These are phyloP conservation scores for Rhodomyrtus psidioides DNA, from an alignment of 441 rosid species.

Conservation along the genomic window DNA sequence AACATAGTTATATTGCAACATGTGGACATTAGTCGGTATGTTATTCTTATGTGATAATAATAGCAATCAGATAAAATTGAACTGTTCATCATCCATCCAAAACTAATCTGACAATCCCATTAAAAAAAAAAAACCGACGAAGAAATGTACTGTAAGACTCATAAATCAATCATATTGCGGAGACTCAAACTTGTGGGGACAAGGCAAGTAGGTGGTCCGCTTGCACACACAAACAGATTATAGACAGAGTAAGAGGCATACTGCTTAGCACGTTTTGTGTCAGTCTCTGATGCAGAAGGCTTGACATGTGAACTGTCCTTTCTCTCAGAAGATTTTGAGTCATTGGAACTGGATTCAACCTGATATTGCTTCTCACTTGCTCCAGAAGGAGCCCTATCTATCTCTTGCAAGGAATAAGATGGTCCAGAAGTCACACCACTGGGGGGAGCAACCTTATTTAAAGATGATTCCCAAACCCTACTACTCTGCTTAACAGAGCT, in stretches of 20 bases:
- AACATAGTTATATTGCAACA: neutral
- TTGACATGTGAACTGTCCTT: slow-evolving; percentile 47
- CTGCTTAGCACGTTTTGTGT: slow-evolving; percentile 99
- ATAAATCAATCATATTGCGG: neutral
- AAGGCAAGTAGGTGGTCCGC: neutral
- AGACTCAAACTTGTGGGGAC: neutral
- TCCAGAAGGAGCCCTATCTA: slow-evolving; percentile 33
- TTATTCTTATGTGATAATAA: neutral
- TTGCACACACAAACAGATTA: neutral
- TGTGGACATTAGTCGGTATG: neutral
- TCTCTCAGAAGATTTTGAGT: slow-evolving; percentile 54
- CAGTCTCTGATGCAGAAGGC: slow-evolving; percentile 59
- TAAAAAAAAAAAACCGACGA: neutral
- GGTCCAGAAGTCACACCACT: slow-evolving; percentile 50
- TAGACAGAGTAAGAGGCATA: slow-evolving; percentile 28
- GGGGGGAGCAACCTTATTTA: slow-evolving; percentile 28
- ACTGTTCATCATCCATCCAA: neutral
- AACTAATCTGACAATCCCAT: neutral
- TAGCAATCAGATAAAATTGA: neutral
- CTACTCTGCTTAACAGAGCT: slow-evolving; percentile 45
- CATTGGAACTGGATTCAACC: slow-evolving; percentile 40
- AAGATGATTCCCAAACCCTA: slow-evolving; percentile 51
- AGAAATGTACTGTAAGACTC: neutral
- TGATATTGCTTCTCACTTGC: slow-evolving; percentile 49
- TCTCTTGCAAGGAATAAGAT: slow-evolving; percentile 39